These are phyloP conservation scores for Effrenium voratum DNA, from an alignment of 73 alveolate genomes.

Conservation along the genomic window DNA sequence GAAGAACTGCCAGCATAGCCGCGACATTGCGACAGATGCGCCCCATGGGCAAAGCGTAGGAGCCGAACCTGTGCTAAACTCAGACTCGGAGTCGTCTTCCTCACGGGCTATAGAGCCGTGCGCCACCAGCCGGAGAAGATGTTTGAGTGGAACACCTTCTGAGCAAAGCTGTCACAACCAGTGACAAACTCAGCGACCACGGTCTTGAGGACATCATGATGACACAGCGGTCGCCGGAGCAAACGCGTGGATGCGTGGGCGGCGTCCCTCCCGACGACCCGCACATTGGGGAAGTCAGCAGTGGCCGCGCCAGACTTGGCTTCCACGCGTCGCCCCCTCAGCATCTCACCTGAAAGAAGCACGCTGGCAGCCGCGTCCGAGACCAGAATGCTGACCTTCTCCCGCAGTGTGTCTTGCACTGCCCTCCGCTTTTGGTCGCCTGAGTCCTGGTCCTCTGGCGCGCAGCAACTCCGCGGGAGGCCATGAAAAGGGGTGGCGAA, in stretches of 20 bases:
- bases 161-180: background rate
- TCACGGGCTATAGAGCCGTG: background rate
- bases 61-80: background rate
- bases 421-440: background rate
- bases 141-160: background rate
- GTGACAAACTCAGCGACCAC: background rate
- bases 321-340: background rate
- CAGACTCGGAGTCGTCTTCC: background rate
- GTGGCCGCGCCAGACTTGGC: background rate
- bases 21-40: background rate
- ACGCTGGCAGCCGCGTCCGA: slow-evolving; percentile 9
- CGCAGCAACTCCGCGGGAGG: slow-evolving; percentile 20
- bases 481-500: background rate
- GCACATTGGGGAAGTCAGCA: background rate
- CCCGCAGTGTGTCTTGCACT: background rate
- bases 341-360: background rate
- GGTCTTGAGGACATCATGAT: background rate
- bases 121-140: background rate
- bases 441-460: background rate
- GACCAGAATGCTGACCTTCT: background rate
- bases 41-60: background rate
- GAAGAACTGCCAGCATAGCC: background rate
- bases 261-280: slow-evolving; percentile 22
- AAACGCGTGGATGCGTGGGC: slow-evolving; percentile 14
- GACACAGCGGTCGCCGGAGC: background rate